phyloP scores from a whole-genome alignment of 805 yeast species.

The Cyberlindnera samutprakarnensis region DNA sequence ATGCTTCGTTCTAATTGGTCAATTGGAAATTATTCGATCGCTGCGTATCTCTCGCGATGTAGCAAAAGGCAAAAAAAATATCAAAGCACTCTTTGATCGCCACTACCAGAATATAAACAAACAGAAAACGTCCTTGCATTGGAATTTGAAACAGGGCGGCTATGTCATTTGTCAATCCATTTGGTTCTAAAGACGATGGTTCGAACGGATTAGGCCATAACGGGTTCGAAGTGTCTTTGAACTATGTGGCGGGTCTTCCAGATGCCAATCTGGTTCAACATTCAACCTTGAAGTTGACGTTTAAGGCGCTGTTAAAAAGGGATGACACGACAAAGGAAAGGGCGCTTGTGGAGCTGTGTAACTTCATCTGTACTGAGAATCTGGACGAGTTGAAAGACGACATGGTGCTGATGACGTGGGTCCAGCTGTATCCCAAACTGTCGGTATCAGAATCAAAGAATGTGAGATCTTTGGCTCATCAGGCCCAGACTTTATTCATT shows the following conservation, averaged over 20 bases:
- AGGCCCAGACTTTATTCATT: conserved; percentile 52
- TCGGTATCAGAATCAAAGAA: conserved; percentile 62
- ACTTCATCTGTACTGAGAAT: conserved; percentile 20
- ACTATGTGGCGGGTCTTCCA: conserved; percentile 73
- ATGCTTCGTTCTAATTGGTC: too few species aligned
- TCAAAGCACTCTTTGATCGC: too few species aligned
- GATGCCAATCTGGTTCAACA: conserved; percentile 48
- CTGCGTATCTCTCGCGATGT: too few species aligned
- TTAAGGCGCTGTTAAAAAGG: conserved; percentile 69
- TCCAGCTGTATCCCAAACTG: conserved; percentile 76
- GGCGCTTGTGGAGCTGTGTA: conserved; percentile 51
- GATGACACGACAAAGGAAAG: conserved; percentile 83
- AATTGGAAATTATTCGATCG: too few species aligned
- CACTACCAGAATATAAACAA: too few species aligned
- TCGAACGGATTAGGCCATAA: conserved; percentile 30
- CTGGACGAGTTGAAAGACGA: conserved; percentile 38
- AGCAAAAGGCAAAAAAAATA: too few species aligned
- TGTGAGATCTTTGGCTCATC: conserved; percentile 58
- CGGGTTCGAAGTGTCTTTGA: conserved; percentile 53
- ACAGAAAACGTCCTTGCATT: too few species aligned
- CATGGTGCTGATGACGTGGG: conserved; percentile 54
- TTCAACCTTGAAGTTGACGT: conserved; percentile 49
- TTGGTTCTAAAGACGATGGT: conserved; percentile 10
- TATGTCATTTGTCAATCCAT: conserved; percentile 23
- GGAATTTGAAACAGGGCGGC: too few species aligned